Evolutionary conservation across 768 basidiomycete genomes (phyloP), one percentile per base, ranked within the genome.

Genomic region (Termitomyces heimii): DNA sequence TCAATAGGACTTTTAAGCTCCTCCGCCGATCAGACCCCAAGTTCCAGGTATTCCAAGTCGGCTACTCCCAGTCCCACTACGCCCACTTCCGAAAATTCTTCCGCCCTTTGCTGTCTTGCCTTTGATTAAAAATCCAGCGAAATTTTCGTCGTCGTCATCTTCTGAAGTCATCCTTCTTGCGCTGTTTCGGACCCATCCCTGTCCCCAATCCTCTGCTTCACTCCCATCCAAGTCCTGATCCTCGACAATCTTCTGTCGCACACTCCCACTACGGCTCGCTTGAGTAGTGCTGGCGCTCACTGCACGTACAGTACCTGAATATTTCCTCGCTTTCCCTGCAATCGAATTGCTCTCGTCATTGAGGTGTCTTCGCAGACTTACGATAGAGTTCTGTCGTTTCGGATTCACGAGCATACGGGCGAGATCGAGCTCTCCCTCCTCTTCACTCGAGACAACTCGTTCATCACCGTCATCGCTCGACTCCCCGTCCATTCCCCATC

Each of bases 361-460:
- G 31, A 90, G 73, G 63, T 89, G 88, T 59, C 75, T 84, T 56
- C 87, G 75, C 55, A 91, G 71, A 66, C 87, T 89, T 62, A 76
- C 81, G 60, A 90, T 89, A 18, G 88, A 89, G 58, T 84, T 79
- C 65, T 91, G 88, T 28, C 88, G 76, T 66, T 83, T 87, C 20
- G 89, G 78, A 8, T 82, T 86, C 28, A 87, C 82, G 35, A 91
- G 81, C 55, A 90, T 77, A 28, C 79, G 77, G 16, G 86, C 83
- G 40, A 90, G 75, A 64, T 84, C 79, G 46, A 89, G 71, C 64
- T 89, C 88, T 16, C 75, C 74, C 6, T 75, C 75, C 7, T 77
- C 77, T 8, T 75, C 73, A 18, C 62, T 63, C 31, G 64, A 66
- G 39, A 60, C 63, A 16, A 57, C 40, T 14, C 48, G 43, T 40